phyloP scores from a whole-genome alignment of 2,329 filamentous ascomycete species.

The Colletotrichum liriopes region DNA sequence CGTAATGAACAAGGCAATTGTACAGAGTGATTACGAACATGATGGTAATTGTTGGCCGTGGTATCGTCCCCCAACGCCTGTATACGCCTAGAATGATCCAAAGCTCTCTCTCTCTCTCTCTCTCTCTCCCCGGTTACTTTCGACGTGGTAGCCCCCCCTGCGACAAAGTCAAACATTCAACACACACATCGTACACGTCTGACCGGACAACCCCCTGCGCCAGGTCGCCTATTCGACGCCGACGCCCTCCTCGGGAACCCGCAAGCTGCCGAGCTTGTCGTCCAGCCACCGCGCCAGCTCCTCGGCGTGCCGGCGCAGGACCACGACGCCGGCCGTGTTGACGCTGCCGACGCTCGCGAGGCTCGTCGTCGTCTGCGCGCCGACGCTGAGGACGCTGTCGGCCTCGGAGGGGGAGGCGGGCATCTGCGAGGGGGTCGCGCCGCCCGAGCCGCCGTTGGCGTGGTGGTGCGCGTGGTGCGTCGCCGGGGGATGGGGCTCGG shows the following conservation, averaged over 20 bases:
- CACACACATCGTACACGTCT: constrained; percentile 1
- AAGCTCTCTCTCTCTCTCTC: not conserved
- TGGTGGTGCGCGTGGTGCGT: constrained; percentile 41
- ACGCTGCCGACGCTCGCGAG: constrained; percentile 56
- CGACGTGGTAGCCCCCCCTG: not conserved
- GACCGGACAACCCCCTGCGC: not conserved
- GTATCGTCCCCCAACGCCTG: constrained; percentile 41
- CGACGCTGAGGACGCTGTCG: constrained; percentile 63
- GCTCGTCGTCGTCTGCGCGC: constrained; percentile 61
- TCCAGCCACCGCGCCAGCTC: constrained; percentile 74
- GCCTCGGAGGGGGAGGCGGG: constrained; percentile 59
- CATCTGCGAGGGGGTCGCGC: constrained; percentile 47
- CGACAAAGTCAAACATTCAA: not conserved
- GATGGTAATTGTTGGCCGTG: constrained; percentile 31
- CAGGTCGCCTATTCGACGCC: constrained; percentile 49
- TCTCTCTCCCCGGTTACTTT: not conserved
- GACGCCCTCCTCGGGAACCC: constrained; percentile 68
- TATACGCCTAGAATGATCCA: constrained; percentile 26
- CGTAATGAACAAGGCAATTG: constrained; percentile 1
- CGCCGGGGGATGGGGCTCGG: constrained; percentile 33
- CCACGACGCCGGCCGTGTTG: constrained; percentile 63
- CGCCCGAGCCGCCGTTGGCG: constrained; percentile 47
- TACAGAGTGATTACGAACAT: constrained; percentile 18
- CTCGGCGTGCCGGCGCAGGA: constrained; percentile 70
- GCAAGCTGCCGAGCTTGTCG: constrained; percentile 69